Percentiles rank a stretch among this genome's conserved stretches.
phyloP scores from a whole-genome alignment of 2,329 filamentous ascomycete species.

The Sporothrix brasiliensis region DNA sequence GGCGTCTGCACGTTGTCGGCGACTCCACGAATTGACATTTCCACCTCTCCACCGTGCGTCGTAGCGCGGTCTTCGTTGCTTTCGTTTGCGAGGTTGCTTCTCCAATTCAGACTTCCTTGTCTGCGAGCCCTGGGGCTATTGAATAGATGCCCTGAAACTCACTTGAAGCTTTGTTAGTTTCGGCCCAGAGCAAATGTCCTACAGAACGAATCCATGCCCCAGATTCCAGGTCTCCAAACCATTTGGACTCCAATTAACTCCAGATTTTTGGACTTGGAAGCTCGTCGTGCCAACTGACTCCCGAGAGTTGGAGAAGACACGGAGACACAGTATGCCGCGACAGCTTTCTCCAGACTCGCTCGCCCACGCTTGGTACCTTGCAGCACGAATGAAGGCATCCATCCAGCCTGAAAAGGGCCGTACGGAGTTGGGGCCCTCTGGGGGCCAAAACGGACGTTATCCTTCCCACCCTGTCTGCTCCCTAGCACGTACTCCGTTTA shows the following conservation, averaged over 20 bases:
- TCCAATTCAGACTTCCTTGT: neutral
- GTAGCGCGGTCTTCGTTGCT: neutral
- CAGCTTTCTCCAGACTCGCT: slow-evolving; percentile 2
- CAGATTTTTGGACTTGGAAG: slow-evolving; percentile 6
- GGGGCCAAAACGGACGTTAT: neutral
- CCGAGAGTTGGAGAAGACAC: neutral
- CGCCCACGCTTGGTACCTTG: slow-evolving; percentile 12
- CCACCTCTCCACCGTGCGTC: neutral
- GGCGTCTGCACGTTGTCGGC: neutral
- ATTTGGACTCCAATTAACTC: neutral
- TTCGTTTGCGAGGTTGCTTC: slow-evolving; percentile 1
- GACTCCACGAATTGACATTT: neutral
- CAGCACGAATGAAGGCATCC: slow-evolving; percentile 9
- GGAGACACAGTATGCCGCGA: neutral
- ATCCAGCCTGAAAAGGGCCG: neutral
- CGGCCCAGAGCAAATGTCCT: neutral
- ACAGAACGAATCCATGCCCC: neutral
- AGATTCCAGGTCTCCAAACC: neutral
- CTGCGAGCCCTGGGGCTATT: neutral
- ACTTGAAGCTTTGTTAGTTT: neutral
- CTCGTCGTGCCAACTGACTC: slow-evolving; percentile 10
- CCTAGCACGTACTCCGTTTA: neutral
- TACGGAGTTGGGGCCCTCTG: neutral
- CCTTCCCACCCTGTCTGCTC: neutral
- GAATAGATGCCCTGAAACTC: neutral